Conservation (phyloP, 495 filamentous ascomycete species). For the Penicillium diatomitis region DNA sequence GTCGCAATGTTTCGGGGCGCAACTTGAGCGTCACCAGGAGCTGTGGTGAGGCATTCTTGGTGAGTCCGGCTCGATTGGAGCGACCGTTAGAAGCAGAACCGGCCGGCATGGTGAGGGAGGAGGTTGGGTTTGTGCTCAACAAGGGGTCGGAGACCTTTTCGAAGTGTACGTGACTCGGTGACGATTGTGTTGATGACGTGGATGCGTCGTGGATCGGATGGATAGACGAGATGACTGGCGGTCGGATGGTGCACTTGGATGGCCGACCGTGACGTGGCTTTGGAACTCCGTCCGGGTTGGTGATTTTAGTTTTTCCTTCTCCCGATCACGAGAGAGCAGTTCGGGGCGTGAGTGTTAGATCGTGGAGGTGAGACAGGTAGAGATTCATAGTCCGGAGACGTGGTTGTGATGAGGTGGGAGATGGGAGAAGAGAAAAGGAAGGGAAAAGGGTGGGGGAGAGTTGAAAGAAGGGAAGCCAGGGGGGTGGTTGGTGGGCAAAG, state of each 20-base stretch:
- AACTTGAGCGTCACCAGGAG: slow-evolving; percentile 50
- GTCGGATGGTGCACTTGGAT: background rate
- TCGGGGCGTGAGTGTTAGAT: slow-evolving; percentile 11
- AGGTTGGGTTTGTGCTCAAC: background rate
- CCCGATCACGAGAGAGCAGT: slow-evolving; percentile 1
- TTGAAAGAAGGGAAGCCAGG: slow-evolving; percentile 19
- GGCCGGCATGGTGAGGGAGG: slow-evolving; percentile 23
- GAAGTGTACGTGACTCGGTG: too few species aligned
- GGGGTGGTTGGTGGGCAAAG: slow-evolving; percentile 14
- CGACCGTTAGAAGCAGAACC: slow-evolving; percentile 27
- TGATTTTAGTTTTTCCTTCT: background rate
- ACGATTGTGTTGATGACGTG: background rate
- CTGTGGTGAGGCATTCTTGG: slow-evolving; percentile 23
- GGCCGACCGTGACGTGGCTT: slow-evolving; percentile 15
- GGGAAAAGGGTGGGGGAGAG: slow-evolving; percentile 7
- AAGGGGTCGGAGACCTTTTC: slow-evolving; percentile 7
- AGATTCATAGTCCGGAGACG: background rate
- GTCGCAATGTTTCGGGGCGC: slow-evolving; percentile 34
- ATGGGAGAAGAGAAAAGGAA: slow-evolving; percentile 7
- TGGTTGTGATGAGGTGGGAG: slow-evolving; percentile 10
- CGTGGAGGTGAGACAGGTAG: background rate
- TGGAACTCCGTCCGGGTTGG: too few species aligned
- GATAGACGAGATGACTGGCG: slow-evolving; percentile 6
- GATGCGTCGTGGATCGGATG: background rate
- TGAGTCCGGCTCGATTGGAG: slow-evolving; percentile 24